Percentiles rank a stretch among this genome's conserved stretches.
Conservation (phyloP, 2,329 filamentous ascomycete species). For the Ambrosiella xylebori region DNA sequence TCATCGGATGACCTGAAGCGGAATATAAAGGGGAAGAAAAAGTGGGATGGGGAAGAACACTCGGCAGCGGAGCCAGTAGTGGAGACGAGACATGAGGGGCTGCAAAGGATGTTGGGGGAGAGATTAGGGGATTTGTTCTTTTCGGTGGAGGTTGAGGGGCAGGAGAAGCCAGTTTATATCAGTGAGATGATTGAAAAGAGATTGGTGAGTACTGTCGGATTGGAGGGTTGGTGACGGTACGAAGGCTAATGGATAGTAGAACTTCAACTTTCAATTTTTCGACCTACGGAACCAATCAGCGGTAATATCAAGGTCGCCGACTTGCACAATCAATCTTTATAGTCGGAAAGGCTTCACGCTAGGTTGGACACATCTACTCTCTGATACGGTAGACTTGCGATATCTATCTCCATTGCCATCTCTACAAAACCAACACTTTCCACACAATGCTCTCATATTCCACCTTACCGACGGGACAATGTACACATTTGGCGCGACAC, state of each 20-base stretch:
- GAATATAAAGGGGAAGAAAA: neutral
- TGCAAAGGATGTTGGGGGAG: slow-evolving; percentile 56
- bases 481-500: slow-evolving; percentile 46
- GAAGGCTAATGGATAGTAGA: slow-evolving; percentile 26
- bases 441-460: slow-evolving; percentile 68
- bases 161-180: slow-evolving; percentile 66
- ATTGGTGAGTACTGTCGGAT: slow-evolving; percentile 30
- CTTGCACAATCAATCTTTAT: slow-evolving; percentile 59
- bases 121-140: slow-evolving; percentile 79
- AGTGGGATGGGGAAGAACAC: neutral
- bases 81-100: slow-evolving; percentile 45
- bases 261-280: slow-evolving; percentile 79
- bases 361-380: slow-evolving; percentile 48
- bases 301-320: slow-evolving; percentile 45
- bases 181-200: slow-evolving; percentile 64
- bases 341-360: slow-evolving; percentile 33
- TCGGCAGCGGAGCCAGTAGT: slow-evolving; percentile 19
- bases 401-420: slow-evolving; percentile 63
- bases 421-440: slow-evolving; percentile 53
- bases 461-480: slow-evolving; percentile 68
- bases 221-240: neutral
- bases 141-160: slow-evolving; percentile 48
- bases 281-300: slow-evolving; percentile 50
- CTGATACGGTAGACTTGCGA: slow-evolving; percentile 53
- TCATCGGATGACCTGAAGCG: slow-evolving; percentile 30